These are phyloP conservation scores for Parastagonospora nodorum DNA, from an alignment of 2,329 filamentous ascomycete species.

Conservation along the genomic window DNA sequence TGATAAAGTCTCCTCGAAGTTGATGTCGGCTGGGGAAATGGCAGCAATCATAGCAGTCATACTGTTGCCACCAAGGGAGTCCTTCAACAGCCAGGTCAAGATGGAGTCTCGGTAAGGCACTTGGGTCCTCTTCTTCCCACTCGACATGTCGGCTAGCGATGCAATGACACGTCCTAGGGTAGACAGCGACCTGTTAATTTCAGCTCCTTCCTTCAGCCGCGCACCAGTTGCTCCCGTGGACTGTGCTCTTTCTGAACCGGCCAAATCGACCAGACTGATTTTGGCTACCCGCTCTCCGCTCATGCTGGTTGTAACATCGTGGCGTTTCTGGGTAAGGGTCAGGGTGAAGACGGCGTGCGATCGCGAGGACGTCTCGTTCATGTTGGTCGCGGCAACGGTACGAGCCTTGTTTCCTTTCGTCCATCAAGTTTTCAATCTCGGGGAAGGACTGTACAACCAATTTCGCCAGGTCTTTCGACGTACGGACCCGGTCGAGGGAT, in stretches of 20 bases:
- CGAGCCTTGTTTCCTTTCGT: slow-evolving; percentile 97
- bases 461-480: slow-evolving; percentile 94
- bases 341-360: slow-evolving; percentile 98
- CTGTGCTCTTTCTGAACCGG: slow-evolving; percentile 95
- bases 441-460: slow-evolving; percentile 89
- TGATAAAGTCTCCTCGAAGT: slow-evolving; percentile 96
- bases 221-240: slow-evolving; percentile 96
- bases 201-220: slow-evolving; percentile 93
- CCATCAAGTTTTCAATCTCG: slow-evolving; percentile 98
- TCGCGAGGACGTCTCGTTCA: slow-evolving; percentile 99
- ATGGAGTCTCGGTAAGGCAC: slow-evolving; percentile 98
- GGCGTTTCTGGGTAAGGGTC: slow-evolving; percentile 90
- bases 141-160: slow-evolving; percentile 86
- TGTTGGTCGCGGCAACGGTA: slow-evolving; percentile 97
- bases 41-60: slow-evolving; percentile 99
- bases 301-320: slow-evolving; percentile 92
- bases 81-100: slow-evolving; percentile 94
- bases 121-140: slow-evolving; percentile 77
- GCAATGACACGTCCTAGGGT: slow-evolving; percentile 98
- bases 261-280: slow-evolving; percentile 96
- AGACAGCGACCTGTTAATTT: slow-evolving; percentile 96
- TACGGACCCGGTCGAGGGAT: slow-evolving; percentile 97
- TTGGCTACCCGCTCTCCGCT: slow-evolving; percentile 97
- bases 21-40: slow-evolving; percentile 97
- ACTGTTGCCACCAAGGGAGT: slow-evolving; percentile 96